Evolutionary conservation across 306 rosid genomes (phyloP), one percentile per base, ranked within the genome.

Genomic region (Sesbania bispinosa): DNA sequence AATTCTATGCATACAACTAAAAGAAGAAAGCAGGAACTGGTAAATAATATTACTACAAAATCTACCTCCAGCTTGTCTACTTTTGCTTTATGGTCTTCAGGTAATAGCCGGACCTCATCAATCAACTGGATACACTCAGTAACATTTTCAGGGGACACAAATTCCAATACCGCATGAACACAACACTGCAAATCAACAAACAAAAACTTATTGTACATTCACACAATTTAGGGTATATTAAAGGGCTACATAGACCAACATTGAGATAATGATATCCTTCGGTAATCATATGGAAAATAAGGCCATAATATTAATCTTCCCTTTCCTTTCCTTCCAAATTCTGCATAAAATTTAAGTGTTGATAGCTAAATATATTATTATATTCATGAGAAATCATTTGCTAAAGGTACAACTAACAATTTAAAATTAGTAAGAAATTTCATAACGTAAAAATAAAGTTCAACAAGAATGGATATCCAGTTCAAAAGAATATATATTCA

Each of bases 141-240:
- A 35, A 89, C 93, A 65, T 88, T 89, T 79, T 94, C 99, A 0
- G 99, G 99, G 15, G 99, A 94, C 62, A 94, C 75, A 72, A 94
- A 94, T 62, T 94, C 93, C 83, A 89, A 73, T 29, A 85, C 92
- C 85, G 86, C 97, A 73, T 91, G 97, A 35, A 94, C 92, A 76
- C 91, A 88, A 53, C 90, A 85, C 97, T 94, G 91, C 77, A 74
- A 24, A 51, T 58, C 69, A 83, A 66, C 67, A 74, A 70, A 47
- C 67, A 69, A 68, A 74, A 45, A 61, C 1, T 57, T 23, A 43
- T 39, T 29, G 14, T n/a, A n/a, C n/a, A 73, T 62, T 62, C 8
- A 67, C 39, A 53, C 18, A 73, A 23, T 57, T 67, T 62, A 73
- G 45, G 32, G 24, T 26, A 63, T 48, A 29, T 46, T 15, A 35